Percentiles rank a stretch among this genome's conserved stretches.
phyloP scores from a whole-genome alignment of 257 asterid species.

The Agastache rugosa region DNA sequence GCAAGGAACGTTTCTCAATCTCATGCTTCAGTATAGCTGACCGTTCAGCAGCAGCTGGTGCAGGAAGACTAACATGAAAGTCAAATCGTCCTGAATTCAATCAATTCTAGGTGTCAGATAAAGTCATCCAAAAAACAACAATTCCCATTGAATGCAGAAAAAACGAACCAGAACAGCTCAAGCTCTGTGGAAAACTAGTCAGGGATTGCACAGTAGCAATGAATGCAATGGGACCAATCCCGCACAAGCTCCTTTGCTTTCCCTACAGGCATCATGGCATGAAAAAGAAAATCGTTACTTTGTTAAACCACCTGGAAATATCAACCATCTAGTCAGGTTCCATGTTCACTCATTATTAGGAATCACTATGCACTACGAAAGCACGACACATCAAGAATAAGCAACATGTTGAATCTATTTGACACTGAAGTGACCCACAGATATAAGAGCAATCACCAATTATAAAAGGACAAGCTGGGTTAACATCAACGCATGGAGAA shows the following conservation, averaged over 20 bases:
- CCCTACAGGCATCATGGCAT: constrained; percentile 52
- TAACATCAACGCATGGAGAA: not conserved
- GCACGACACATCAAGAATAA: not conserved
- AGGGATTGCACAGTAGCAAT: constrained; percentile 85
- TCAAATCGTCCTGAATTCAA: constrained; percentile 80
- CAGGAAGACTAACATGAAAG: constrained; percentile 87
- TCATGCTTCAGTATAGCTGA: constrained; percentile 78
- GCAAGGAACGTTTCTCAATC: constrained; percentile 82
- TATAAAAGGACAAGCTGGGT: constrained; percentile 6
- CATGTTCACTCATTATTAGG: constrained; percentile 5
- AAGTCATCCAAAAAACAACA: constrained; percentile 21
- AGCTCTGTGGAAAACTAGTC: constrained; percentile 78
- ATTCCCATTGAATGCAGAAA: constrained; percentile 17
- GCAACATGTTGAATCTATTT: constrained; percentile 18
- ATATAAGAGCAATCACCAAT: not conserved
- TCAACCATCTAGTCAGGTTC: not conserved
- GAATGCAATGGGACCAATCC: constrained; percentile 87
- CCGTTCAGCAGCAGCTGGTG: constrained; percentile 94
- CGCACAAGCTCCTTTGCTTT: constrained; percentile 64
- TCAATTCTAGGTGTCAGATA: constrained; percentile 36
- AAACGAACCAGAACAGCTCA: constrained; percentile 86
- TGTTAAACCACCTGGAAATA: constrained; percentile 8
- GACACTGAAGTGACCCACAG: not conserved
- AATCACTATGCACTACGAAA: constrained; percentile 14
- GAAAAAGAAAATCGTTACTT: constrained; percentile 21